Percentiles rank a stretch among this genome's conserved stretches.
Conservation (phyloP, 2,329 filamentous ascomycete species). For the Ophiosphaerella narmari region DNA sequence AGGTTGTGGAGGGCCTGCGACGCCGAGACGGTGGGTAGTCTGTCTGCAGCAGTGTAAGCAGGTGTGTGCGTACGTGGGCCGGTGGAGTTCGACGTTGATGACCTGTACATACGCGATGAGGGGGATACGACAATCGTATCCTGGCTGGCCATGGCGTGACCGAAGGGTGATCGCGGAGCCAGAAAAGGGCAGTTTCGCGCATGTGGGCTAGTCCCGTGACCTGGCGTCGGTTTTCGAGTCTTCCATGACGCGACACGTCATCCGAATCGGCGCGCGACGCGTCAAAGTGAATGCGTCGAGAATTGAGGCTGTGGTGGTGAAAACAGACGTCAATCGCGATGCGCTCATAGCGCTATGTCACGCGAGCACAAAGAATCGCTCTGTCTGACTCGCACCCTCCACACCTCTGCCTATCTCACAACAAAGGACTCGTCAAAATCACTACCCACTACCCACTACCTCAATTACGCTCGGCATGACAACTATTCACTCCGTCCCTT, state of each 20-base stretch:
- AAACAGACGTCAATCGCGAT: constrained; percentile 9
- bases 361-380: constrained; percentile 19
- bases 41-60: constrained; percentile 58
- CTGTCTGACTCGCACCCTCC: constrained; percentile 29
- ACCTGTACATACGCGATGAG: constrained; percentile 44
- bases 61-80: constrained; percentile 16
- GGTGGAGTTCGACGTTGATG: background rate
- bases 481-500: background rate
- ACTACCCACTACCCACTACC: background rate
- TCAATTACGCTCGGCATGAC: no score
- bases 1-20: constrained; percentile 71
- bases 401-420: constrained; percentile 7
- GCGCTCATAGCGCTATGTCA: constrained; percentile 25
- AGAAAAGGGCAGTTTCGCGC: constrained; percentile 5
- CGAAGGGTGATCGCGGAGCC: constrained; percentile 2
- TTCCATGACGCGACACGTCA: constrained; percentile 23
- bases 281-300: constrained; percentile 2
- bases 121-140: constrained; percentile 29
- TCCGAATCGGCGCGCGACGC: constrained; percentile 5
- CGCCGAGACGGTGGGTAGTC: constrained; percentile 76
- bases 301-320: constrained; percentile 1
- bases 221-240: constrained; percentile 4
- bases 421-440: background rate
- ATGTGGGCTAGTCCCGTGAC: constrained; percentile 25
- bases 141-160: constrained; percentile 35